Base-by-base conservation (phyloP, 768 basidiomycete genomes). In the Fistulinella prunicolor region DNA sequence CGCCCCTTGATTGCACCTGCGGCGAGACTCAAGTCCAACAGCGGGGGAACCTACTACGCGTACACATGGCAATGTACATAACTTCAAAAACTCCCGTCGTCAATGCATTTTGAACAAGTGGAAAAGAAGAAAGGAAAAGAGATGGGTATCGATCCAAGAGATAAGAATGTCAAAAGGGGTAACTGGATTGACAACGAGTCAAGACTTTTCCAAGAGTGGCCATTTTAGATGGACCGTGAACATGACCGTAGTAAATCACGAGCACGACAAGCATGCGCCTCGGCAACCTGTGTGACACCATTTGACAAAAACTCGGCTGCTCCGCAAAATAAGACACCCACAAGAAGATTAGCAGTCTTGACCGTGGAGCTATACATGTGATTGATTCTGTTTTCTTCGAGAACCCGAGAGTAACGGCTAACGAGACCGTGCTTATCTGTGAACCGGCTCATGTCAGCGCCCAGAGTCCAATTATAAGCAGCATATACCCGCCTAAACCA, bases 281-380 rank as follows among this genome's bases (percentile, higher is more conserved):
- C 82, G 49, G 81, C 73, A 54, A 83, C 80, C 80, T 82, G 45
- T 20, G 16, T 23, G 21, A 51, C 26, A 41, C 19, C 4, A 37
- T 21, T 58, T 28, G 38, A 29, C 45, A 34, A 39, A 32, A 23
- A 4, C 26, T 40, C 46, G 24, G 35, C 22, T 40, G 7, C 41
- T 23, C 21, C 20, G 39, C 37, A 56, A 46, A 36, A 44, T 60
- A 71, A 51, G 44, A 13, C 24, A 55, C 55, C 21, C 56, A 89
- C 86, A 57, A 89, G 70, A 26, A 91, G 65, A 65, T 91, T 90
- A 47, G 88, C 88, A 6, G 85, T 86, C 68, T 86, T 86, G 62
- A 81, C 85, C n/a, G 88, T 89, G 37, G 86, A 87, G 48, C 82
- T 85, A 61, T 89, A 90, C 79, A 90, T 85, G 61, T 89, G 86